Percentiles rank a stretch among this genome's conserved stretches.
Evolutionary conservation across 2,329 filamentous ascomycete species (phyloP).

Genomic region (Balansia obtecta): DNA sequence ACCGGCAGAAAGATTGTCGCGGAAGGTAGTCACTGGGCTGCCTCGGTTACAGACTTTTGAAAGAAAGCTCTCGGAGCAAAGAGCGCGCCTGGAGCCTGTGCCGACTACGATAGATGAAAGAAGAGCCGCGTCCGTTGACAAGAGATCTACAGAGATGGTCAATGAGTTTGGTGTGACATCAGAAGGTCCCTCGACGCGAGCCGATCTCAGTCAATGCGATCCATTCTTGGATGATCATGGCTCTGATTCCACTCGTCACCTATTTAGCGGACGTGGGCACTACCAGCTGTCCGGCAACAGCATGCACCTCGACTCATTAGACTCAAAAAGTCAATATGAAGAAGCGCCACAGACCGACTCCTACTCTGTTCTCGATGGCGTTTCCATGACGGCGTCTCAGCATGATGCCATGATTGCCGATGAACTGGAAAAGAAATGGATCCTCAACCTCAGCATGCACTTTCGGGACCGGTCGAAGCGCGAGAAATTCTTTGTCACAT

Average conservation of each 20-base stretch:
- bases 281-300: not conserved
- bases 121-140: conserved; percentile 56
- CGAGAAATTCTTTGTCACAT: conserved; percentile 98
- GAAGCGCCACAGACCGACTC: conserved; percentile 17
- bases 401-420: conserved; percentile 57
- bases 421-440: conserved; percentile 83
- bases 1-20: conserved; percentile 11
- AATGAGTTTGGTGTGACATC: conserved; percentile 14
- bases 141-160: conserved; percentile 12
- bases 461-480: conserved; percentile 85
- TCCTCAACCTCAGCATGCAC: conserved; percentile 95
- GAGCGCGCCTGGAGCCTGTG: conserved; percentile 58
- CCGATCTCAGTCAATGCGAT: conserved; percentile 29
- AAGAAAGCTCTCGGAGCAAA: conserved; percentile 69
- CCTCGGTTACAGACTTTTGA: conserved; percentile 69
- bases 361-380: conserved; percentile 26
- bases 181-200: conserved; percentile 31
- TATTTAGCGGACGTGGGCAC: not conserved
- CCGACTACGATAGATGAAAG: conserved; percentile 53
- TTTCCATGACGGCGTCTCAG: conserved; percentile 37
- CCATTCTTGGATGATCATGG: not conserved
- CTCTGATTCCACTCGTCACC: not conserved
- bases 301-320: not conserved
- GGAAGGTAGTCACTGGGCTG: conserved; percentile 64
- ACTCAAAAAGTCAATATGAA: conserved; percentile 1